Evolutionary conservation across 768 basidiomycete species (phyloP).

Genomic region (Lentinula detonsa): DNA sequence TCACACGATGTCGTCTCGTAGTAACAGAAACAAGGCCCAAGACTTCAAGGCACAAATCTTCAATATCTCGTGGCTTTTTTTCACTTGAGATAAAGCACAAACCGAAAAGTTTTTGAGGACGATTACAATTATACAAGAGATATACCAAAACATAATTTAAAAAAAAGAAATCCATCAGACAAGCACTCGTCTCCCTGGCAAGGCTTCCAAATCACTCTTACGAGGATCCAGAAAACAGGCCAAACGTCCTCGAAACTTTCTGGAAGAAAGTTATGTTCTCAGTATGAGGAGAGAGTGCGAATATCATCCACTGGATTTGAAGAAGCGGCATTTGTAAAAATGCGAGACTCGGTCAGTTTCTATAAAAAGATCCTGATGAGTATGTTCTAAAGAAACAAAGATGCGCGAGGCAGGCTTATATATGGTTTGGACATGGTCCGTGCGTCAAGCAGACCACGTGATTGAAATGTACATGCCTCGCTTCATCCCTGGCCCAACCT

Average conservation of each 20-base stretch:
- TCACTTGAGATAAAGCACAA: too few species aligned
- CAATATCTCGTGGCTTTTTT: too few species aligned
- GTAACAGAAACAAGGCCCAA: too few species aligned
- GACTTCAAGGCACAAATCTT: too few species aligned
- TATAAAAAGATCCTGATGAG: conserved; percentile 73
- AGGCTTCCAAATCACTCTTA: conserved; percentile 18
- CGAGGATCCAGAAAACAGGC: conserved; percentile 18
- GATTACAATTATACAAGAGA: too few species aligned
- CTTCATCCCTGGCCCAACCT: too few species aligned
- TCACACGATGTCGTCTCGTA: too few species aligned
- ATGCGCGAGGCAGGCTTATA: conserved; percentile 14
- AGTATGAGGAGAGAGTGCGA: conserved; percentile 50
- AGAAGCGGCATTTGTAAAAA: conserved; percentile 63
- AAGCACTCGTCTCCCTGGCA: conserved; percentile 44
- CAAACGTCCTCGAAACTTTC: conserved; percentile 53
- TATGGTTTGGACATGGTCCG: conserved; percentile 31
- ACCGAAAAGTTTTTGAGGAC: too few species aligned
- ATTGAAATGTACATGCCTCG: too few species aligned
- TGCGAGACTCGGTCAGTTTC: conserved; percentile 70
- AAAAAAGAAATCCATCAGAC: conserved; percentile 43
- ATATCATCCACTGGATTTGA: conserved; percentile 58
- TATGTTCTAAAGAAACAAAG: conserved; percentile 49
- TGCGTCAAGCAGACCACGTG: conserved; percentile 13
- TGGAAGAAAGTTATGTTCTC: conserved; percentile 42
- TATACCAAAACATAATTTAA: too few species aligned